Evolutionary conservation across 805 yeast species (phyloP).

Genomic region (Candida coleopterorum): DNA sequence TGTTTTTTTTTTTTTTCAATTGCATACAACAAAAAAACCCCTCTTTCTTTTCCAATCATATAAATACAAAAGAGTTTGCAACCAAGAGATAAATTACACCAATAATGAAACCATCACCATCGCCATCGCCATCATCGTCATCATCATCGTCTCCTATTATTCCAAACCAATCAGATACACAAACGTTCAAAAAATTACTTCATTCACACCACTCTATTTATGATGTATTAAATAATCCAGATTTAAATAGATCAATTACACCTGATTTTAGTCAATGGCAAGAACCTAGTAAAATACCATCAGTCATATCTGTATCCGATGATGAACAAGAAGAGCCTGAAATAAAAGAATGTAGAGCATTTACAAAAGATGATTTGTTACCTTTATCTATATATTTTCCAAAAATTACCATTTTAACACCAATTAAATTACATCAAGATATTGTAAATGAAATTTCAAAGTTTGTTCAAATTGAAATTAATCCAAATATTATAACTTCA

Average conservation of each 20-base stretch:
- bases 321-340: conserved; percentile 37
- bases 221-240: conserved; percentile 37
- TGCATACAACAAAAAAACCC: too few relatives aligned
- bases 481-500: conserved; percentile 11
- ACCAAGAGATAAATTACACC: too few relatives aligned
- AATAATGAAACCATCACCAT: neutral
- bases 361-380: too few relatives aligned
- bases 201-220: conserved; percentile 35
- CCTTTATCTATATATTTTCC: conserved; percentile 11
- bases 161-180: neutral
- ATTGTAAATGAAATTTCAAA: neutral
- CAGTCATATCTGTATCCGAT: conserved; percentile 24
- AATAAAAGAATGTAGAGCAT: conserved; percentile 7
- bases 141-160: too few relatives aligned
- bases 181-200: conserved; percentile 21
- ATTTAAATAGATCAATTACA: conserved; percentile 25
- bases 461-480: neutral
- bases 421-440: neutral
- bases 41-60: too few relatives aligned
- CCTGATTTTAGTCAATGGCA: conserved; percentile 8
- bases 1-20: too few relatives aligned
- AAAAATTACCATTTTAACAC: neutral
- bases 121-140: too few relatives aligned
- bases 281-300: conserved; percentile 3
- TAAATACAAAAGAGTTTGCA: neutral